Conservation (phyloP, 2,329 filamentous ascomycete species). For the Emmonsiellopsis sp. region DNA sequence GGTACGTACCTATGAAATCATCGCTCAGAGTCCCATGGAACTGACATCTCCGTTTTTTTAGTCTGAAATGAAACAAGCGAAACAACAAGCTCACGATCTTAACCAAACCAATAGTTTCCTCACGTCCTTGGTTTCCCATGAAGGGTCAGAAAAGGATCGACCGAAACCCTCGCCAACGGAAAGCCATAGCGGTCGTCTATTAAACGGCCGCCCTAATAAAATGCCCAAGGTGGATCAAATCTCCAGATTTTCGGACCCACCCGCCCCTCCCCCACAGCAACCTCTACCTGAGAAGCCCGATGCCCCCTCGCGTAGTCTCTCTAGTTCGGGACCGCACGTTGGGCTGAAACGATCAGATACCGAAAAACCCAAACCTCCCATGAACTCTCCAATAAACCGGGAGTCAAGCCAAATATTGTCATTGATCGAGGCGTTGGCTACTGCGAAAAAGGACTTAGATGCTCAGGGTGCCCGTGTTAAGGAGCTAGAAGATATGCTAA, state of each 20-base stretch:
- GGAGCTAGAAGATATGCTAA: constrained; percentile 69
- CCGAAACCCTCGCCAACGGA: constrained; percentile 39
- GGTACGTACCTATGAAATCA: constrained; percentile 36
- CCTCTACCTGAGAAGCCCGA: constrained; percentile 91
- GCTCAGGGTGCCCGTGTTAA: constrained; percentile 69
- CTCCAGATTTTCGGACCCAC: constrained; percentile 81
- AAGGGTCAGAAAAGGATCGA: constrained; percentile 45
- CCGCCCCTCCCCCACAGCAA: constrained; percentile 85
- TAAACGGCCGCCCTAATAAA: constrained; percentile 36
- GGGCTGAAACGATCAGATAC: constrained; percentile 67
- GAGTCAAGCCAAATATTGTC: constrained; percentile 69
- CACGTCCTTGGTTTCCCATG: constrained; percentile 63
- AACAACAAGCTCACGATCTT: constrained; percentile 78
- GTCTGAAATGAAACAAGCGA: constrained; percentile 84
- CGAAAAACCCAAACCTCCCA: constrained; percentile 54
- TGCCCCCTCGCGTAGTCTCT: constrained; percentile 37
- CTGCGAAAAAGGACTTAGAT: constrained; percentile 78
- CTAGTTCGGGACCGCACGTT: constrained; percentile 35
- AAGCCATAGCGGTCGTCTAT: constrained; percentile 31
- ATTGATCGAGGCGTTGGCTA: constrained; percentile 73
- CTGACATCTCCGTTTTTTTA: constrained; percentile 29
- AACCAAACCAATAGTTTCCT: constrained; percentile 74
- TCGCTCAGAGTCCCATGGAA: not conserved
- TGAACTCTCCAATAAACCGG: constrained; percentile 36
- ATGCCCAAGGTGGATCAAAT: constrained; percentile 61